phyloP scores from a whole-genome alignment of 2,329 filamentous ascomycete species.

The Helotiales sp. region DNA sequence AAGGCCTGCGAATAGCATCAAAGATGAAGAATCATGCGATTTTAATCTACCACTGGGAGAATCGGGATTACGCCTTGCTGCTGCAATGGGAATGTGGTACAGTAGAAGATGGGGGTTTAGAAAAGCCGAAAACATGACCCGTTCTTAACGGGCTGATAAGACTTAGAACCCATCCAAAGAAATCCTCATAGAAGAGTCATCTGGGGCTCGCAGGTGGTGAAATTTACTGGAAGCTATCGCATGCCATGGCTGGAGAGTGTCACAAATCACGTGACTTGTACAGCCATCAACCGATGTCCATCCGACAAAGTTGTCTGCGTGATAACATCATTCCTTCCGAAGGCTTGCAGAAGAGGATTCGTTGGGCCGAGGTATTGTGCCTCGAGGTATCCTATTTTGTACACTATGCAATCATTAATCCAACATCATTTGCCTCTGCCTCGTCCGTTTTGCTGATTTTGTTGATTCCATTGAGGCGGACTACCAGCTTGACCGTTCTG shows the following conservation, averaged over 20 bases:
- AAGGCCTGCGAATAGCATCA: background rate
- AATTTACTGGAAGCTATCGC: too few relatives aligned
- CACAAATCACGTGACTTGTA: too few relatives aligned
- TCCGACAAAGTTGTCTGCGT: too few relatives aligned
- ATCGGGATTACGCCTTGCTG: background rate
- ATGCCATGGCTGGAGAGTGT: too few relatives aligned
- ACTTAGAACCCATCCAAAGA: background rate
- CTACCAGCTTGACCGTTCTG: conserved; percentile 12
- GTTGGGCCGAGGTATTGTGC: too few relatives aligned
- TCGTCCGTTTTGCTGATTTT: conserved; percentile 19
- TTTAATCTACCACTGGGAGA: conserved; percentile 8
- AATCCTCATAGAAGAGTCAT: background rate
- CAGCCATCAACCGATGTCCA: too few relatives aligned
- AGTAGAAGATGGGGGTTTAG: background rate
- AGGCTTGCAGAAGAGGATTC: too few relatives aligned
- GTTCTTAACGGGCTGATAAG: background rate
- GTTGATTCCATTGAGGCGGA: conserved; percentile 25
- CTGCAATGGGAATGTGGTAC: background rate
- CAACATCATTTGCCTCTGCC: conserved; percentile 2
- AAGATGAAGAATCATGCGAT: conserved; percentile 3
- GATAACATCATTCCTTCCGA: too few relatives aligned
- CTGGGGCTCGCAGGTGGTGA: too few relatives aligned
- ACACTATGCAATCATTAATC: background rate
- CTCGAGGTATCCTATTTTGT: background rate
- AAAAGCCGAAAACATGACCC: background rate